These are phyloP conservation scores for Urtica urens DNA, from an alignment of 306 rosid species.

Conservation along the genomic window DNA sequence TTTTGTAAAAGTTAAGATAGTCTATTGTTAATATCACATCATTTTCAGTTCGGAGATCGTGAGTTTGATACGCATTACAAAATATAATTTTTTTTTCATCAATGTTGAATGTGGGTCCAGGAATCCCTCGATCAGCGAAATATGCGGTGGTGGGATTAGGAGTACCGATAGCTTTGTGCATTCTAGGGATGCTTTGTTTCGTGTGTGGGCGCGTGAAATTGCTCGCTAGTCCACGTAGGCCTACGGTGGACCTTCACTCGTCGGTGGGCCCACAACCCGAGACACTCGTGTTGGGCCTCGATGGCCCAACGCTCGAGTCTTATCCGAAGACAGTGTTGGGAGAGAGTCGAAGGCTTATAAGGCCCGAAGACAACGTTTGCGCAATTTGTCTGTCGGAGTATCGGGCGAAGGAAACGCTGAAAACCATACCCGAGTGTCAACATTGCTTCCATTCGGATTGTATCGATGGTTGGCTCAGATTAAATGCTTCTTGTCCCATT, in stretches of 20 bases:
- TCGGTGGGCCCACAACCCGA: slow-evolving; percentile 16
- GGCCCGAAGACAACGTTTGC: slow-evolving; percentile 33
- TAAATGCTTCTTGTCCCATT: slow-evolving; percentile 64
- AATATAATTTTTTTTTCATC: no score
- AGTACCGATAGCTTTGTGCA: slow-evolving; percentile 29
- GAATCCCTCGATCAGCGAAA: slow-evolving; percentile 34
- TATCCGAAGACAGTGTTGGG: slow-evolving; percentile 53
- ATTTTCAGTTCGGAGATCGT: no score
- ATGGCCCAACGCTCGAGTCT: slow-evolving; percentile 40
- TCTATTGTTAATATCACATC: no score
- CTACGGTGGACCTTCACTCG: slow-evolving; percentile 32
- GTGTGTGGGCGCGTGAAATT: slow-evolving; percentile 21
- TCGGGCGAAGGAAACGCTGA: slow-evolving; percentile 44
- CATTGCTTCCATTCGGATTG: slow-evolving; percentile 70
- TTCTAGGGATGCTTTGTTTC: slow-evolving; percentile 31
- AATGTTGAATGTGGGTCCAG: no score
- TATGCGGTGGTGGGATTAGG: slow-evolving; percentile 42
- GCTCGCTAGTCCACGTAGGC: background rate
- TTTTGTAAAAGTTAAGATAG: no score
- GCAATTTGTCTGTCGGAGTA: slow-evolving; percentile 63
- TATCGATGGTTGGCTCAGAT: slow-evolving; percentile 63
- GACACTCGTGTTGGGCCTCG: slow-evolving; percentile 29
- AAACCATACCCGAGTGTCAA: slow-evolving; percentile 47
- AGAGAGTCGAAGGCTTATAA: slow-evolving; percentile 29
- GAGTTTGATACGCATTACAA: no score